Evolutionary conservation across 257 asterid species (phyloP), one percentile per base, ranked within the genome.

Genomic region (Nicotiana otophora): DNA sequence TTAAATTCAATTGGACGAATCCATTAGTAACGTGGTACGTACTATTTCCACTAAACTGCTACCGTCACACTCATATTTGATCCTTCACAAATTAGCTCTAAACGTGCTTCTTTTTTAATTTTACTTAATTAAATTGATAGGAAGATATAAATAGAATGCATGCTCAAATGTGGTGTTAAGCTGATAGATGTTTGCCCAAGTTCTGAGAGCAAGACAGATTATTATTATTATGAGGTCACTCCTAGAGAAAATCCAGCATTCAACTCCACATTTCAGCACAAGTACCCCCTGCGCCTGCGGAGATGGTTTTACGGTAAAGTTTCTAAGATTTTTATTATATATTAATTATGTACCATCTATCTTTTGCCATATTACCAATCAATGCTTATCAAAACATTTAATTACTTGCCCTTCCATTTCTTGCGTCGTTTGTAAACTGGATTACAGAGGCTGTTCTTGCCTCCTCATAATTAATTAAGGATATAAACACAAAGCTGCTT

Each of bases 221-320:
- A 23, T 23, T 23, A 23, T 23, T 23, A 23, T 23, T 23, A 23
- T 23, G 26, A 23, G 26, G 26, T 23, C 26, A 23, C 26, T 23
- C 26, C 26, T 23, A 23, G 26, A 23, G 26, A 23, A 23, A 23
- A 23, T 23, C 26, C 26, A 23, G 26, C 26, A 23, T 23, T 23
- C 26, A 23, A 23, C 26, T 23, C 26, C 26, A 23, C 26, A 23
- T 23, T 23, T 23, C 26, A 23, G 23, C 83, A 78, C n/a, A 61
- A 33, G 57, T 39, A 28, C 60, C 51, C 12, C 26, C 26, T 23
- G 26, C 1, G 26, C 12, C 61, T 0, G 53, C 72, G 53, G 81
- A 78, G 78, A 78, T 78, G 87, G 67, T 84, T 84, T 78, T 83
- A 60, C 2, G 87, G 87, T 86, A 84, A 8, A 60, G 0, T n/a